These are phyloP conservation scores for Alternaria sp. DNA, from an alignment of 2,329 filamentous ascomycete genomes.

Conservation along the genomic window DNA sequence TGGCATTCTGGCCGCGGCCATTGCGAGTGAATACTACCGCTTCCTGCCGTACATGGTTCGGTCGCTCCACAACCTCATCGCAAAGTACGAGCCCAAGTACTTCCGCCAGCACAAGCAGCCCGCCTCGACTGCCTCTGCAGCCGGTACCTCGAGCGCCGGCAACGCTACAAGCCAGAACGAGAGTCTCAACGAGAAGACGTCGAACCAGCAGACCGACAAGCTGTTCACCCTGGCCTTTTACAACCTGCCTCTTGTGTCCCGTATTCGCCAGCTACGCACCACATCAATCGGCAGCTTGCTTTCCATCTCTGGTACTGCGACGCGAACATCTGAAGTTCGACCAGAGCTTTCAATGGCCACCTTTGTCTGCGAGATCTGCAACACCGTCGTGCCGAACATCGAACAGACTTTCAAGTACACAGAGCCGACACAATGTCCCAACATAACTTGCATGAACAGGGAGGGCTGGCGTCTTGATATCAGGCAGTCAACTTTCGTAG, in stretches of 20 bases:
- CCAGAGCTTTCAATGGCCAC: conserved; percentile 92
- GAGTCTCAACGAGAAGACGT: conserved; percentile 72
- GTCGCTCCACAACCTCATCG: conserved; percentile 89
- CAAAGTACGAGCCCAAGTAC: conserved; percentile 92
- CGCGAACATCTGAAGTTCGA: conserved; percentile 93
- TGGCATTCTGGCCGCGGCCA: conserved; percentile 82
- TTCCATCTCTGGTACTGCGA: conserved; percentile 96
- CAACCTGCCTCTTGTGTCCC: conserved; percentile 86
- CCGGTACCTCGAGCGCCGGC: conserved; percentile 68
- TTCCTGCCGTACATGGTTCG: conserved; percentile 91
- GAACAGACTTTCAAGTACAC: conserved; percentile 98
- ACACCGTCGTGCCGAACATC: conserved; percentile 83
- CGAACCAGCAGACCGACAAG: conserved; percentile 96
- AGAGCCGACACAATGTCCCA: conserved; percentile 94
- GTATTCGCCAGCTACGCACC: conserved; percentile 85
- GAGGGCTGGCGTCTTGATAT: conserved; percentile 97
- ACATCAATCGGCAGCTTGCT: conserved; percentile 90
- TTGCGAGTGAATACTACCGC: conserved; percentile 91
- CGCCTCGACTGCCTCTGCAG: conserved; percentile 74
- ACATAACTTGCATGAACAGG: conserved; percentile 84
- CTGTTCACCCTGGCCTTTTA: conserved; percentile 93
- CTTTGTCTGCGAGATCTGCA: conserved; percentile 89
- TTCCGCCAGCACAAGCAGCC: conserved; percentile 92
- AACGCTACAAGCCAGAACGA: conserved; percentile 67
- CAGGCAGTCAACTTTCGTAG: conserved; percentile 94